These are phyloP conservation scores for Arthrinium phaeospermum DNA, from an alignment of 2,329 filamentous ascomycete genomes.

Conservation along the genomic window DNA sequence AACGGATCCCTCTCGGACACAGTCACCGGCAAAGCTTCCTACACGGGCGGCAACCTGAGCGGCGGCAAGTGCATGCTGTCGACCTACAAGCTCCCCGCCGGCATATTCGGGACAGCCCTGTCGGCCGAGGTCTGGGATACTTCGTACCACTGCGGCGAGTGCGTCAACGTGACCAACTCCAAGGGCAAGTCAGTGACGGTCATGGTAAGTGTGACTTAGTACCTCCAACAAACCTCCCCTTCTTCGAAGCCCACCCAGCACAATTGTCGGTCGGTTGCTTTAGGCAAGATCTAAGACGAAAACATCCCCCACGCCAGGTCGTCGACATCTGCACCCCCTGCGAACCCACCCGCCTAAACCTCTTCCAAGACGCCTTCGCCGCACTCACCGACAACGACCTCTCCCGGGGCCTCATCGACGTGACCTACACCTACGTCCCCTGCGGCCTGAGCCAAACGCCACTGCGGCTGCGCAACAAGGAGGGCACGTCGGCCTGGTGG, in stretches of 20 bases:
- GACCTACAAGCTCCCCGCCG: neutral
- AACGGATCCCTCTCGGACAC: neutral
- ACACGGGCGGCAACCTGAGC: neutral
- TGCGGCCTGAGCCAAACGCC: constrained; percentile 50
- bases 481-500: constrained; percentile 49
- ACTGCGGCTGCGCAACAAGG: constrained; percentile 50
- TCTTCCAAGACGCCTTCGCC: constrained; percentile 50
- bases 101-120: neutral
- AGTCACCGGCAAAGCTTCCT: neutral
- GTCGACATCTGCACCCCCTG: constrained; percentile 53
- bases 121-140: neutral
- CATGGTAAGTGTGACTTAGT: neutral
- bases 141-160: neutral
- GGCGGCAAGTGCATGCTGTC: constrained; percentile 6
- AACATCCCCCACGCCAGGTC: constrained; percentile 36
- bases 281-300: too few relatives aligned
- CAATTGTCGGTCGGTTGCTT: too few relatives aligned
- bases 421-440: constrained; percentile 45
- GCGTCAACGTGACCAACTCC: neutral
- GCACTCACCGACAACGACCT: constrained; percentile 43
- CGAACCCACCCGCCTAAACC: constrained; percentile 47
- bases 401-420: constrained; percentile 46
- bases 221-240: too few relatives aligned
- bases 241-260: too few relatives aligned
- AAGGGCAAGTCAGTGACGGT: neutral